Evolutionary conservation across 2,329 filamentous ascomycete genomes (phyloP), one percentile per base, ranked within the genome.

Genomic region (Hymenoscyphus fraxineus): DNA sequence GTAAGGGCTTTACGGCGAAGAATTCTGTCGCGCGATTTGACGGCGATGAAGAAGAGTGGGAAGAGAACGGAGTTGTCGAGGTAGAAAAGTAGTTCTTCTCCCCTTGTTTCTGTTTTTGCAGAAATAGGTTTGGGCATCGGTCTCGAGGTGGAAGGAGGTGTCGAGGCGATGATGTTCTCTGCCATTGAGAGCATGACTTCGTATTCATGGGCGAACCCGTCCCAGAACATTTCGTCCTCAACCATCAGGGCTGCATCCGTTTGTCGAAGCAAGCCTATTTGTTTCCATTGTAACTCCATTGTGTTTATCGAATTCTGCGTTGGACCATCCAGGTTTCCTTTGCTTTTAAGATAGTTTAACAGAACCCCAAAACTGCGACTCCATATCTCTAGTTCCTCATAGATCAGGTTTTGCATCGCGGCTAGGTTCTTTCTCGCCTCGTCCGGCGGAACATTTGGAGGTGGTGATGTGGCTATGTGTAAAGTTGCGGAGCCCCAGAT

Each of bases 31-130:
- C 85, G 81, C 69, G 85, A 88, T 70, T 87, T 87, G 10, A 84
- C 86, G 10, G 84, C 86, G 16, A 87, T 83, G 7, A 88, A 82
- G 66, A 85, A 89, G 1, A 89, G 78, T 0, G 85, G 84, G 10
- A 85, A 83, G 3, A 89, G 80, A 62, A 89, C 84, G 31, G 85
- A 85, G 10, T 87, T 75, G 58, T 88, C 85, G 22, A 86, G 81
- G 56, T 84, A 85, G 73, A 88, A 89, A 16, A 57, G 35, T 31
- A 44, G 38, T 31, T 61, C 16, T 32, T 57, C 35, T 51, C 44
- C 58, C 31, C 35, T 41, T 19, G 16, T 55, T 27, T 10, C 44
- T 12, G 44, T 22, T 10, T 51, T 22, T 47, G 6, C n/a, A 7
- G 41, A 5, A n/a, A 2, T 9, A 7, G 16, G 16, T 16, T 47